phyloP scores from a whole-genome alignment of 495 filamentous ascomycete genomes.

The Eremomyces bilateralis region DNA sequence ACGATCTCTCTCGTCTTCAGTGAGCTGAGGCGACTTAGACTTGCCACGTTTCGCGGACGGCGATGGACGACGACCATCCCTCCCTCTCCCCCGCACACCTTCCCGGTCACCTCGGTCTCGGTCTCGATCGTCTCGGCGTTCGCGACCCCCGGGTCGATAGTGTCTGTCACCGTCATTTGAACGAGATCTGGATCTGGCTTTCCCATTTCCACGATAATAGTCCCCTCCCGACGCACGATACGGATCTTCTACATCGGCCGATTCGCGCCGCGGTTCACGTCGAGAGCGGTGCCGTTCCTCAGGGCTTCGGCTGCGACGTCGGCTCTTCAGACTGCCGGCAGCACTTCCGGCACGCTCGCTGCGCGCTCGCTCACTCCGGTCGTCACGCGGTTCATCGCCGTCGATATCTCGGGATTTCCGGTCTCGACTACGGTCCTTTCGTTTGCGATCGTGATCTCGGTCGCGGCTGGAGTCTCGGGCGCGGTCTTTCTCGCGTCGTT shows the following conservation, averaged over 20 bases:
- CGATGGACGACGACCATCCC: slow-evolving; percentile 6
- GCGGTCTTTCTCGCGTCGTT: slow-evolving; percentile 33
- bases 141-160: slow-evolving; percentile 48
- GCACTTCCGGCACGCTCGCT: slow-evolving; percentile 59
- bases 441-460: slow-evolving; percentile 37
- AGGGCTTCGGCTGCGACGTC: slow-evolving; percentile 61
- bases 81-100: slow-evolving; percentile 1
- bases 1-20: slow-evolving; percentile 88
- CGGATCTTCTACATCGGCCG: slow-evolving; percentile 25
- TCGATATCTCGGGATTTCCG: slow-evolving; percentile 32
- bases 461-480: slow-evolving; percentile 26
- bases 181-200: slow-evolving; percentile 50
- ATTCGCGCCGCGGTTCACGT: slow-evolving; percentile 41
- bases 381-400: slow-evolving; percentile 45
- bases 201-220: slow-evolving; percentile 35
- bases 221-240: slow-evolving; percentile 13
- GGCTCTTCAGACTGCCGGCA: slow-evolving; percentile 52
- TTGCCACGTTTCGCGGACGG: slow-evolving; percentile 24
- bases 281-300: slow-evolving; percentile 62
- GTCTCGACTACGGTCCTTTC: slow-evolving; percentile 40
- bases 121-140: slow-evolving; percentile 25
- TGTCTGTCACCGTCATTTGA: slow-evolving; percentile 53
- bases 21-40: slow-evolving; percentile 30
- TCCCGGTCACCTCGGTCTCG: slow-evolving; percentile 27
- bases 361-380: no score